phyloP scores from a whole-genome alignment of 352 stramenopile species.

The Phytophthora brassicae region DNA sequence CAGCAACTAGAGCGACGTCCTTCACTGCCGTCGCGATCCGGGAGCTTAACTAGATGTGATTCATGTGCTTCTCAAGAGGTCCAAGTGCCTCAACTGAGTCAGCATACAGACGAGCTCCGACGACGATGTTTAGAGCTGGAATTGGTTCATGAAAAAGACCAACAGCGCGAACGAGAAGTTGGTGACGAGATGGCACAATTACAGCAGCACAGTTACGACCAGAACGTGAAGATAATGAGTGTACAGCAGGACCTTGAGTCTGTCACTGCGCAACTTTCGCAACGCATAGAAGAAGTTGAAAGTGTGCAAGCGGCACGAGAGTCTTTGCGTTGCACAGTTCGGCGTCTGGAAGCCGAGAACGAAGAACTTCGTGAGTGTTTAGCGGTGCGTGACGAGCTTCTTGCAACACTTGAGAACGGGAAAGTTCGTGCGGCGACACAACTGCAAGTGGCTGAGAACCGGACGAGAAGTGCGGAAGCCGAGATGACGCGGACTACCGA shows the following conservation, averaged over 20 bases:
- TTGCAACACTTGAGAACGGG: slow-evolving; percentile 24
- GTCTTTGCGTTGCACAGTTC: slow-evolving; percentile 23
- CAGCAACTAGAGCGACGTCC: slow-evolving; percentile 10
- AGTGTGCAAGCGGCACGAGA: slow-evolving; percentile 25
- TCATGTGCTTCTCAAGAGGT: slow-evolving; percentile 23
- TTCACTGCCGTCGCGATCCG: slow-evolving; percentile 13
- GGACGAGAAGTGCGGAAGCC: slow-evolving; percentile 23
- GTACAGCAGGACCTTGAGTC: slow-evolving; percentile 24
- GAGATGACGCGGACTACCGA: slow-evolving; percentile 30
- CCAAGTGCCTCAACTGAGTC: slow-evolving; percentile 24
- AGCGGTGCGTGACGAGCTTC: slow-evolving; percentile 15
- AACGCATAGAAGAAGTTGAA: slow-evolving; percentile 27
- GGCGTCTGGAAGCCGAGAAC: slow-evolving; percentile 24
- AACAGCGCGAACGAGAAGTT: slow-evolving; percentile 30
- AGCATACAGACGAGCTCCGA: slow-evolving; percentile 34
- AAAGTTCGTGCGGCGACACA: slow-evolving; percentile 31
- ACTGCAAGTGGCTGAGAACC: slow-evolving; percentile 40
- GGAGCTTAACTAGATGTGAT: slow-evolving; percentile 14
- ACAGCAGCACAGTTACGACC: slow-evolving; percentile 25
- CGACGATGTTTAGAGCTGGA: slow-evolving; percentile 52
- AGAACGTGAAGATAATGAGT: slow-evolving; percentile 13
- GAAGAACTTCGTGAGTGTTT: slow-evolving; percentile 25
- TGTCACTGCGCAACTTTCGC: slow-evolving; percentile 18
- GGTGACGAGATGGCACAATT: slow-evolving; percentile 24
- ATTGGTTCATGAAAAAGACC: slow-evolving; percentile 34